Evolutionary conservation across 176 grass and related monocot genomes (phyloP).

Genomic region (Elaeis guineensis): DNA sequence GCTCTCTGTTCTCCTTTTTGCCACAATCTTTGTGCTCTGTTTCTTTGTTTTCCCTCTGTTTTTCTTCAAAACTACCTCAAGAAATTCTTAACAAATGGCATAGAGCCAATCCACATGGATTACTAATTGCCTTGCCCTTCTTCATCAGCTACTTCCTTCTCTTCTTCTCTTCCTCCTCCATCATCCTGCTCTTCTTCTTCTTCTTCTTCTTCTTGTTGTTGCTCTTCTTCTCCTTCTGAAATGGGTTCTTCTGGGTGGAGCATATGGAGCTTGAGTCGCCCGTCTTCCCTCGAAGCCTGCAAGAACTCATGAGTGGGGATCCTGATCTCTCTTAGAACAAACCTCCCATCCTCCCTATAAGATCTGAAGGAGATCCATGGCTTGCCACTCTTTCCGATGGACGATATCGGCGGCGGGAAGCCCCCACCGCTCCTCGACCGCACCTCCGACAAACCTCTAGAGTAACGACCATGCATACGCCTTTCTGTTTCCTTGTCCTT

Average conservation of each 20-base stretch:
- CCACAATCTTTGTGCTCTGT: too few species aligned
- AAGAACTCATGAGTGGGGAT: constrained; percentile 59
- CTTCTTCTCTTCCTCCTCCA: background rate
- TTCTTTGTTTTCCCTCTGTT: too few species aligned
- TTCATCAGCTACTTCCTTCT: background rate
- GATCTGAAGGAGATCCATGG: constrained; percentile 52
- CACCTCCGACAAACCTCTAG: background rate
- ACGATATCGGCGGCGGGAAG: constrained; percentile 69
- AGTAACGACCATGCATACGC: background rate
- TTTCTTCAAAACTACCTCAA: too few species aligned
- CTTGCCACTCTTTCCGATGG: constrained; percentile 53
- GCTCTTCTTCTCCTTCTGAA: background rate
- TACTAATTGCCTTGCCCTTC: too few species aligned
- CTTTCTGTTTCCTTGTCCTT: background rate
- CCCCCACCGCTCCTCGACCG: constrained; percentile 1
- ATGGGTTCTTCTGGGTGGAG: constrained; percentile 13
- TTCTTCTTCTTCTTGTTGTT: background rate
- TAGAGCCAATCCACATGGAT: too few species aligned
- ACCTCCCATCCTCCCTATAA: constrained; percentile 39
- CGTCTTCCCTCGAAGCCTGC: constrained; percentile 51
- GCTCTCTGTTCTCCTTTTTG: too few species aligned
- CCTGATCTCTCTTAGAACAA: constrained; percentile 60
- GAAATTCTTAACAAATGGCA: too few species aligned
- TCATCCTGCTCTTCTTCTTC: too few species aligned
- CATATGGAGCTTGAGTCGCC: constrained; percentile 57